Percentiles rank a stretch among this genome's conserved stretches.
Conservation (phyloP, 768 basidiomycete genomes). For the Basidioascus undulatus region DNA sequence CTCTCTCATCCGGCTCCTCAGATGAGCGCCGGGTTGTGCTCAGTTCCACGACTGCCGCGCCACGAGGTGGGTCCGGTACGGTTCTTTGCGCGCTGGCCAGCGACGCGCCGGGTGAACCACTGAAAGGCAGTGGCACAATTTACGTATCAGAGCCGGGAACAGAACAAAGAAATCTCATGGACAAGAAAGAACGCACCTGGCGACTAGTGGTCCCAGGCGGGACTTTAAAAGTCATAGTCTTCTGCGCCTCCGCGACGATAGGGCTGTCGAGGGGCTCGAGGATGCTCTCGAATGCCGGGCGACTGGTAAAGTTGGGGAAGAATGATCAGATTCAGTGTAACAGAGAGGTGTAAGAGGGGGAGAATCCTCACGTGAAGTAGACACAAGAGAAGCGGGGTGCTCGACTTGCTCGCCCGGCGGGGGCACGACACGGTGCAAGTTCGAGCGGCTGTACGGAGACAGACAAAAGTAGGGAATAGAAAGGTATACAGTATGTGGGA, state of each 20-base stretch:
- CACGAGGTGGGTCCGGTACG: conserved; percentile 8
- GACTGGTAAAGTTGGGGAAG: too few relatives aligned
- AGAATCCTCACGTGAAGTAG: too few relatives aligned
- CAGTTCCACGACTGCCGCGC: conserved; percentile 4
- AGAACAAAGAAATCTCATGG: too few relatives aligned
- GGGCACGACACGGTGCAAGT: conserved; percentile 10
- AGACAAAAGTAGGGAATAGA: too few relatives aligned
- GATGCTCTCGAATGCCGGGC: conserved; percentile 4
- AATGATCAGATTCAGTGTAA: too few relatives aligned
- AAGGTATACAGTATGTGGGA: conserved; percentile 1
- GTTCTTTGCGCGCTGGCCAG: conserved; percentile 3
- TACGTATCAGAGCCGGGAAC: too few relatives aligned
- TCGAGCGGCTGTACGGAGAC: background rate
- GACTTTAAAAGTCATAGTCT: conserved; percentile 1
- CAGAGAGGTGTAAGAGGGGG: too few relatives aligned
- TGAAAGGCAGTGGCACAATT: conserved; percentile 2
- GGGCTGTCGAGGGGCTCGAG: conserved; percentile 1
- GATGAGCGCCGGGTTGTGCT: too few relatives aligned
- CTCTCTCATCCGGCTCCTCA: too few relatives aligned
- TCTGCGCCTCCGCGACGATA: conserved; percentile 1
- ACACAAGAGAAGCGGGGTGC: conserved; percentile 6
- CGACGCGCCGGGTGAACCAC: conserved; percentile 5
- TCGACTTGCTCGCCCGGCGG: conserved; percentile 4
- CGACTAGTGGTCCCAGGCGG: too few relatives aligned
- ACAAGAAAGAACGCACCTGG: too few relatives aligned